Conservation (phyloP, 176 grass and related monocot genomes). For the Oryza meyeriana region DNA sequence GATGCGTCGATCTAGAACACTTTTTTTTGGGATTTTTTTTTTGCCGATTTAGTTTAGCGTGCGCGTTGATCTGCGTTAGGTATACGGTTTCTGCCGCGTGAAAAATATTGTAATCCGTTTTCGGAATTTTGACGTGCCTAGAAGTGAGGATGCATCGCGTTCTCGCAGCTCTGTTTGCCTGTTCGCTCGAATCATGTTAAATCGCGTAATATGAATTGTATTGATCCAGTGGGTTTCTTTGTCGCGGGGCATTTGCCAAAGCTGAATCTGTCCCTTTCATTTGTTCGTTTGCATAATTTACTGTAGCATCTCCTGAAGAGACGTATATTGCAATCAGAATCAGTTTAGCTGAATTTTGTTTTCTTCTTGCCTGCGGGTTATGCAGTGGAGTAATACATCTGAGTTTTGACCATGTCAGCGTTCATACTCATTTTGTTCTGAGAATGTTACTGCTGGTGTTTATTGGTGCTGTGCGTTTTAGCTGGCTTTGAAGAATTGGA, state of each 20-base stretch:
- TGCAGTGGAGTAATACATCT: background rate
- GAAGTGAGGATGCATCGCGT: background rate
- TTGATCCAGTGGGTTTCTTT: background rate
- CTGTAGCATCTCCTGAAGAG: background rate
- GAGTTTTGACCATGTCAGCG: background rate
- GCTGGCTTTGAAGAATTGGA: no score
- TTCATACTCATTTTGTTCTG: background rate
- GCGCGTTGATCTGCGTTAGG: constrained; percentile 24
- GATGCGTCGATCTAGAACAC: constrained; percentile 32
- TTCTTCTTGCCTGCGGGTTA: background rate
- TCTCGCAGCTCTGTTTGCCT: background rate
- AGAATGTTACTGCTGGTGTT: background rate
- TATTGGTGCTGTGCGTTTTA: no score
- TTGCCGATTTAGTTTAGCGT: background rate
- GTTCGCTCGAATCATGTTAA: background rate
- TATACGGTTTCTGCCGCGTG: constrained; percentile 27
- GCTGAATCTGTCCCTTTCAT: constrained; percentile 4
- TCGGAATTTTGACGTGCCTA: constrained; percentile 11
- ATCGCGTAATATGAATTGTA: background rate
- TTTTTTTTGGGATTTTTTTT: background rate
- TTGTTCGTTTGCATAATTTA: background rate
- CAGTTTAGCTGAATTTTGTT: constrained; percentile 14
- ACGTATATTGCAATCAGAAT: background rate
- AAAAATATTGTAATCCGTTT: background rate
- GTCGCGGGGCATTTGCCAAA: constrained; percentile 6